A percentile compares a stretch with the other conserved stretches of the same genome.
phyloP scores from a whole-genome alignment of 768 basidiomycete species.

The Brasilioporus rufonigricans region DNA sequence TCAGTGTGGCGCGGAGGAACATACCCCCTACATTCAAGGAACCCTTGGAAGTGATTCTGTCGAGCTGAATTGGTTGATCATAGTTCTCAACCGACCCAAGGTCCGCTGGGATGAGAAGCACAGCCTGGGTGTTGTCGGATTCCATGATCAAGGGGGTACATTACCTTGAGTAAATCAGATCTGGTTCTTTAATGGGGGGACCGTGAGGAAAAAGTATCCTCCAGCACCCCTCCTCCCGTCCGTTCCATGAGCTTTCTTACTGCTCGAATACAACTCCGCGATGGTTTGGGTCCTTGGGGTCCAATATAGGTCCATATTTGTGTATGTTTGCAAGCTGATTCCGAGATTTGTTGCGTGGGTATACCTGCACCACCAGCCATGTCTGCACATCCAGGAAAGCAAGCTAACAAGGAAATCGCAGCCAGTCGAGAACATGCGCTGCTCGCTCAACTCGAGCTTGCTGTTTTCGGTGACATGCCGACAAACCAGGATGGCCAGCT shows the following conservation, averaged over 20 bases:
- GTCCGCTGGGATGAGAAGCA: conserved; percentile 3
- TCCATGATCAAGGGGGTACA: conserved; percentile 7
- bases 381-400: neutral
- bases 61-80: conserved; percentile 1
- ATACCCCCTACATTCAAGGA: neutral
- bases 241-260: neutral
- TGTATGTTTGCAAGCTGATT: too few species aligned
- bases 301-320: too few species aligned
- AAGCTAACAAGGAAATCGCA: neutral
- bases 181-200: neutral
- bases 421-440: neutral
- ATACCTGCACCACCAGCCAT: too few species aligned
- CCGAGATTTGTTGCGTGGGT: too few species aligned
- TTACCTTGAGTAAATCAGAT: neutral
- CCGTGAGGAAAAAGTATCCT: neutral
- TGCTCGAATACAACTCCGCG: conserved; percentile 3
- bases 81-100: neutral
- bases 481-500: neutral
- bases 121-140: neutral
- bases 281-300: neutral
- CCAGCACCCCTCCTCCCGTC: neutral
- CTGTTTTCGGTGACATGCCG: neutral
- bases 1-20: conserved; percentile 1
- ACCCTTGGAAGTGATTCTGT: neutral
- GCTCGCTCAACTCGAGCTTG: neutral